A percentile compares a stretch with the other conserved stretches of the same genome.
Conservation (phyloP, 371 early-diverging fungal species). For the Chytridium lagenaria region DNA sequence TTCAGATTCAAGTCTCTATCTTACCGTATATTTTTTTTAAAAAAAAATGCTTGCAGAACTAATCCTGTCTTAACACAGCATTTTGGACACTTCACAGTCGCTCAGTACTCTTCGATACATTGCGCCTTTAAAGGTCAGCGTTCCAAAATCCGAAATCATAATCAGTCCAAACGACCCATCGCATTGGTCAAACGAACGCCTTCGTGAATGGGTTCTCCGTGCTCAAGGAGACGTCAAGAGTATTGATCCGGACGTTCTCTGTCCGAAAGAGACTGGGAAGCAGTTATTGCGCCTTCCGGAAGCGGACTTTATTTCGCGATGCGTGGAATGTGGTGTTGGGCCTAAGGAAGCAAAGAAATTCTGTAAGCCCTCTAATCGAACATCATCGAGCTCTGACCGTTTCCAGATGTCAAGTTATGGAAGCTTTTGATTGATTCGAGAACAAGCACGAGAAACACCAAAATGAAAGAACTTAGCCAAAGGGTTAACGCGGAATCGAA, state of each 20-base stretch:
- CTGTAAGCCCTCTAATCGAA: background rate
- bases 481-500: background rate
- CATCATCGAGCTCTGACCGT: background rate
- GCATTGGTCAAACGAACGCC: conserved; percentile 40
- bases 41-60: too few relatives aligned
- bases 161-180: conserved; percentile 41
- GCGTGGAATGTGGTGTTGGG: conserved; percentile 26
- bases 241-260: conserved; percentile 27
- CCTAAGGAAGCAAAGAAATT: conserved; percentile 36
- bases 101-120: conserved; percentile 50
- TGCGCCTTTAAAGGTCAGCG: conserved; percentile 38
- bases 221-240: background rate
- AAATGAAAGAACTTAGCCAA: background rate
- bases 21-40: background rate
- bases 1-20: background rate
- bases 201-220: conserved; percentile 30
- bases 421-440: conserved; percentile 38
- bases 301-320: conserved; percentile 42
- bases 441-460: conserved; percentile 23
- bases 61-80: background rate
- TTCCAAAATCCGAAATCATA: conserved; percentile 15
- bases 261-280: conserved; percentile 47
- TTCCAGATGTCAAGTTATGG: conserved; percentile 34
- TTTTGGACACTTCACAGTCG: conserved; percentile 43
- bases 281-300: conserved; percentile 45